Conservation (phyloP, 139 green algal genomes). For the Nannochloris sp. region DNA sequence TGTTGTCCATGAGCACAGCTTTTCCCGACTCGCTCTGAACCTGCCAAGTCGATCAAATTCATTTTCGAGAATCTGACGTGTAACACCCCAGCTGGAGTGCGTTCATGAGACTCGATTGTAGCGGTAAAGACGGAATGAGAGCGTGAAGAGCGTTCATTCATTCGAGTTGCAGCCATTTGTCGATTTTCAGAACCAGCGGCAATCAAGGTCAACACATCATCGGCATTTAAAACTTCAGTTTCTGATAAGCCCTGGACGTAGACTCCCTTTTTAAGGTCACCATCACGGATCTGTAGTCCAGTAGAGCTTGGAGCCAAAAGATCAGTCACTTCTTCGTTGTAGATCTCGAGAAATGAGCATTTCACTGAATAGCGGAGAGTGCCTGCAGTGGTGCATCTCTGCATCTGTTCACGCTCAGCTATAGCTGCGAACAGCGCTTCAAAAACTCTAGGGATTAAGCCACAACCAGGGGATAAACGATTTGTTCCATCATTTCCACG, state of each 20-base stretch:
- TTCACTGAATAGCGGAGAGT: slow-evolving; percentile 27
- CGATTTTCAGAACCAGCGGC: slow-evolving; percentile 54
- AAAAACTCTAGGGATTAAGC: slow-evolving; percentile 76
- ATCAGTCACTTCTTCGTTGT: slow-evolving; percentile 92
- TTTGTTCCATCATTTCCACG: slow-evolving; percentile 7
- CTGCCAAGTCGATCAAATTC: slow-evolving; percentile 95
- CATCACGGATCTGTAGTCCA: slow-evolving; percentile 61
- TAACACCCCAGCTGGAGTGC: slow-evolving; percentile 17
- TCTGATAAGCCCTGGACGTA: slow-evolving; percentile 82
- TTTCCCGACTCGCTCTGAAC: slow-evolving; percentile 76
- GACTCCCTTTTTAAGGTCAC: slow-evolving; percentile 59
- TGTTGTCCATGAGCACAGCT: slow-evolving; percentile 66
- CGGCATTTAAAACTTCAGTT: slow-evolving; percentile 53
- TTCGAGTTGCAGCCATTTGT: slow-evolving; percentile 68
- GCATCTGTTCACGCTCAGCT: slow-evolving; percentile 31
- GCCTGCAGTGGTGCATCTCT: not conserved
- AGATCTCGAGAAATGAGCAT: slow-evolving; percentile 81
- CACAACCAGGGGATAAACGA: slow-evolving; percentile 22
- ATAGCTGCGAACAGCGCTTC: slow-evolving; percentile 72
- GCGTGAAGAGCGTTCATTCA: slow-evolving; percentile 82
- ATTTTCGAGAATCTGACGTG: slow-evolving; percentile 61
- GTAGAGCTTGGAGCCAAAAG: slow-evolving; percentile 48
- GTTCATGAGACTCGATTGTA: slow-evolving; percentile 46
- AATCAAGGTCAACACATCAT: slow-evolving; percentile 70
- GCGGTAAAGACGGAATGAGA: slow-evolving; percentile 87